Base-by-base conservation (phyloP, 2,329 filamentous ascomycete genomes). In the Curvularia sp. region DNA sequence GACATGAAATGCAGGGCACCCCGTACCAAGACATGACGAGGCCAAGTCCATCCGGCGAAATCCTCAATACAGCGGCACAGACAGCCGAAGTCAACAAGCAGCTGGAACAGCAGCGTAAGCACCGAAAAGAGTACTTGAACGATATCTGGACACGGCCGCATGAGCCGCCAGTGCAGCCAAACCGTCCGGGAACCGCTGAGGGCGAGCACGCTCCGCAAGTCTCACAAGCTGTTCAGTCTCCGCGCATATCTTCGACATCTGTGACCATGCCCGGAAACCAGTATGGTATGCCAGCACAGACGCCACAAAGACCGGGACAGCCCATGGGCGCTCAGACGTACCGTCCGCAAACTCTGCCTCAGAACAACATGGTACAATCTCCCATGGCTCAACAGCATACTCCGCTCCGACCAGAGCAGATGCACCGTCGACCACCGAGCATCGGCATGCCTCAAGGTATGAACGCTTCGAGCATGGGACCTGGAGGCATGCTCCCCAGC, bases 31-130 rank as follows among this genome's bases (percentile, higher is more conserved):
- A 98, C 74, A 86, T 92, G 67, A 91, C 89, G 8, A 88, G 93
- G 74, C 83, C 92, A 10, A 91, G 89, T 63, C 86, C 89, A 28
- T 84, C 91, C 27, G 83, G 86, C 46, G 94, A 98, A 69, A 87
- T 98, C 53, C 83, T 95, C 64, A 89, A 90, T 45, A 93, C 97
- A 76, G 92, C 93, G 27, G 87, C 92, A 49, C 92, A 96, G 63
- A 90, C 94, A 18, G 92, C 92, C 57, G 94, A 98, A 67, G 96
- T 90, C 80, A 98, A 94, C 80, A 92, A 95, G 69, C 85, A 86
- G 46, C 83, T 98, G 50, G 92, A 90, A 70, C 86, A 90, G 67
- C 90, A 93, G 76, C 89, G 94, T 57, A 87, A 87, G 38, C 89
- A 90, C 78, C 90, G 95, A 57, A 86, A 84, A 58, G 89, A 93